Conservation (phyloP, 768 basidiomycete species). For the Lanmaoa pseudosensibilis region DNA sequence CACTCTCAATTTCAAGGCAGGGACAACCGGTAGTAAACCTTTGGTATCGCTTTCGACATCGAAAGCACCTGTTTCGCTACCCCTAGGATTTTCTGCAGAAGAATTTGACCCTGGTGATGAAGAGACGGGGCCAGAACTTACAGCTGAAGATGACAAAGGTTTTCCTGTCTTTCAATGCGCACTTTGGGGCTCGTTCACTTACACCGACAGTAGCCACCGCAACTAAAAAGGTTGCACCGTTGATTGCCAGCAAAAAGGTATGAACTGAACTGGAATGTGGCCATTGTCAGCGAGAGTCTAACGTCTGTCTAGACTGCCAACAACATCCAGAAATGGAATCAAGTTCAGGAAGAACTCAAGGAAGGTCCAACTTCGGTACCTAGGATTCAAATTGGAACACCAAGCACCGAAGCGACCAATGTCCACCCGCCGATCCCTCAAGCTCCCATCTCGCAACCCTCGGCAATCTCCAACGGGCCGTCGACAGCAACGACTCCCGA, state of each 20-base stretch:
- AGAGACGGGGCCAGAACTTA: conserved; percentile 43
- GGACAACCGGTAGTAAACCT: conserved; percentile 20
- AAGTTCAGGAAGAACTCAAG: conserved; percentile 85
- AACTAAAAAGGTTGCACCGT: conserved; percentile 74
- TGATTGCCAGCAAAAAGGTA: conserved; percentile 86
- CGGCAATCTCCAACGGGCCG: conserved; percentile 17
- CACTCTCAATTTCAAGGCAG: conserved; percentile 69
- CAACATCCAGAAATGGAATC: conserved; percentile 97
- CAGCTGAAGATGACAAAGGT: conserved; percentile 50
- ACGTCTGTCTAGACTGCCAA: conserved; percentile 61
- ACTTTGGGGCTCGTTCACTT: conserved; percentile 4
- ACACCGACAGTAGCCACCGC: conserved; percentile 37
- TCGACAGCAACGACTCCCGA: conserved; percentile 39
- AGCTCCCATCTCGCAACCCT: conserved; percentile 10
- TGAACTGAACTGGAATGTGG: background rate
- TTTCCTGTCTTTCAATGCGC: background rate
- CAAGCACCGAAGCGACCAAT: conserved; percentile 9
- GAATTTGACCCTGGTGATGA: conserved; percentile 47
- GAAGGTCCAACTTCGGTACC: conserved; percentile 37
- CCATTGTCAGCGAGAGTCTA: background rate
- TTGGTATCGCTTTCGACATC: conserved; percentile 21
- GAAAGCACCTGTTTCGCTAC: conserved; percentile 41
- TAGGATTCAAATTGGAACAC: conserved; percentile 10
- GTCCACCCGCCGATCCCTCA: conserved; percentile 6
- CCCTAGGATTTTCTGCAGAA: conserved; percentile 68